Base-by-base conservation (phyloP, 1,284 basidiomycete genomes). In the Afroboletus lepidellus region DNA sequence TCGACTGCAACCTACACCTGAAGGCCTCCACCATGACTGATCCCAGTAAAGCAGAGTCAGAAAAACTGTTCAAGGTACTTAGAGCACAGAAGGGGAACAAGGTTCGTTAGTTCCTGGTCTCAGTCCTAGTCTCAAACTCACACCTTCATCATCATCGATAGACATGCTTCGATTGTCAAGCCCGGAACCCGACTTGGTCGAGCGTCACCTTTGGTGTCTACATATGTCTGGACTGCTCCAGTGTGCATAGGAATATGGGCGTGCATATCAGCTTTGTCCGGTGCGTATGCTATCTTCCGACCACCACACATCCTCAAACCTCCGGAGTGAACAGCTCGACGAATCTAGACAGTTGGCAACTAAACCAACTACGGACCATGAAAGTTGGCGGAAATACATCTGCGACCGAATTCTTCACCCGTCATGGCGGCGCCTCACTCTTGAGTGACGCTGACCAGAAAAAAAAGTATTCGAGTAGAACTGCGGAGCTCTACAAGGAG, bases 181-280 rank as follows among this genome's bases (percentile, higher is more conserved):
- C 96, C 55, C 90, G 94, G 66, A 98, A 97, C 75, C 96, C 96
- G 50, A 97, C 95, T 43, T 99, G 96, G 96, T 89, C 94, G 2
- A 95, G 92, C 58, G 94, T 97, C 30, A 96, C 94, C 0, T 99
- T 90, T 67, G 96, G 92, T 46, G 87, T 99, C 41, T 99, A 99
- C 74, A 96, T 99, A 66, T 99, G 96, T 68, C 78, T 99, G 41
- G 95, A 99, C 63, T 99, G 96, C 78, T 98, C 95, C 6, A 92
- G 89, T 58, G 80, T 92, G 15, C 96, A 99, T 72, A 82, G 96
- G 53, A 98, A 97, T 72, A 88, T 98, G 83, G 96, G 96, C 61
- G 97, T 99, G 18, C 96, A 99, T 71, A 95, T 99, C 72, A 92
- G 86, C 59, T 99, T 99, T 68, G 96, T 99, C 41, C 80, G 94